Conservation (phyloP, 306 rosid species). For the Begonia peltatifolia region DNA sequence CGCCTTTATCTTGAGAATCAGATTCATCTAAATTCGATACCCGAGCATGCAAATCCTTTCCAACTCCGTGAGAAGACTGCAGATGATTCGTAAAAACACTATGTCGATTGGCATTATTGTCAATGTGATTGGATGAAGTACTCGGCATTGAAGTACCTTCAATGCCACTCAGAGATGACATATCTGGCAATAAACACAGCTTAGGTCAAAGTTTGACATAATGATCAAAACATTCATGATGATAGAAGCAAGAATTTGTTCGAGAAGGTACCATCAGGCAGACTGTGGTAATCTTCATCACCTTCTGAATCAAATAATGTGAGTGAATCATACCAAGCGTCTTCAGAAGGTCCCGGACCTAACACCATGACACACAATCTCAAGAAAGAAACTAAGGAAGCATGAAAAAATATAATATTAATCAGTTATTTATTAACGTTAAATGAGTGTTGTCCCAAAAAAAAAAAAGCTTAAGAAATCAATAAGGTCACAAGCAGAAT, state of each 20-base stretch:
- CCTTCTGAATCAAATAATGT: constrained; percentile 69
- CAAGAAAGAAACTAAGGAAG: constrained; percentile 3
- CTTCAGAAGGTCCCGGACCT: constrained; percentile 42
- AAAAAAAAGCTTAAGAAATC: too few species aligned
- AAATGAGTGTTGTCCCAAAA: too few species aligned
- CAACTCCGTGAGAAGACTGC: constrained; percentile 20
- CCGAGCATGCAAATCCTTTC: constrained; percentile 26
- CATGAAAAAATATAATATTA: too few species aligned
- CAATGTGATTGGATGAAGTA: constrained; percentile 32
- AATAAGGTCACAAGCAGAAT: too few species aligned
- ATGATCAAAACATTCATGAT: background rate
- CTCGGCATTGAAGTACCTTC: constrained; percentile 36
- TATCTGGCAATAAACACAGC: constrained; percentile 29
- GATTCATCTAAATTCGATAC: constrained; percentile 18
- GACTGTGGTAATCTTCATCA: constrained; percentile 82
- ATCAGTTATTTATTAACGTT: too few species aligned
- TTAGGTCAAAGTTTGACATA: background rate
- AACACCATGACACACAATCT: constrained; percentile 6
- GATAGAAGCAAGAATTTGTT: background rate
- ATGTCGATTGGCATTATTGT: constrained; percentile 9
- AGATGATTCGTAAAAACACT: constrained; percentile 18
- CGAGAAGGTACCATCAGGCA: constrained; percentile 54
- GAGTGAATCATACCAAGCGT: constrained; percentile 76
- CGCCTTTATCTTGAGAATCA: constrained; percentile 26
- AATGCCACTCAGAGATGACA: constrained; percentile 31